Evolutionary conservation across 257 asterid species (phyloP).

Genomic region (Perilla frutescens): DNA sequence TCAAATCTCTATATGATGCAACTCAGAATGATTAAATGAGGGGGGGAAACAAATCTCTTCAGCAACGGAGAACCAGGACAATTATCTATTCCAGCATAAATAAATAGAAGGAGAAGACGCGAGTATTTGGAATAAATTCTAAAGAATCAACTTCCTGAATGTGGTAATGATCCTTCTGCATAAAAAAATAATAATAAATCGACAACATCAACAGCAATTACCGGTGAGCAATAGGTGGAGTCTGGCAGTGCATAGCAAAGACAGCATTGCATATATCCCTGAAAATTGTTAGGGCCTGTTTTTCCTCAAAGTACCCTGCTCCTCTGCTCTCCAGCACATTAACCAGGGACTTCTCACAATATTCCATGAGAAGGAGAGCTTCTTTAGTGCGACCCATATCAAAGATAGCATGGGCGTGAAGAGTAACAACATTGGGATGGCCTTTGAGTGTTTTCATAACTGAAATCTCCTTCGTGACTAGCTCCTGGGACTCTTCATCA

Average conservation of each 20-base stretch:
- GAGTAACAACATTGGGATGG: constrained; percentile 87
- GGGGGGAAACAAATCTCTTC: background rate
- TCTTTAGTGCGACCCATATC: constrained; percentile 97
- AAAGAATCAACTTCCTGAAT: background rate
- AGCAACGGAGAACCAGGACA: constrained; percentile 17
- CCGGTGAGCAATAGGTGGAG: constrained; percentile 96
- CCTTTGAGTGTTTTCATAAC: constrained; percentile 93
- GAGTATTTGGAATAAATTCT: background rate
- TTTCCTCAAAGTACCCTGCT: constrained; percentile 93
- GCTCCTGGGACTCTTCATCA: constrained; percentile 82
- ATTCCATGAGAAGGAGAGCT: constrained; percentile 94
- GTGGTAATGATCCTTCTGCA: background rate
- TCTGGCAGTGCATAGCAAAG: constrained; percentile 93
- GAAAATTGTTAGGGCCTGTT: constrained; percentile 74
- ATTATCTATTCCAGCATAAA: constrained; percentile 4
- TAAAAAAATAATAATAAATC: background rate
- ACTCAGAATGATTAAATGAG: too few relatives aligned
- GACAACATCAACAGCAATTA: constrained; percentile 41
- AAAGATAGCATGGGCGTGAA: constrained; percentile 70
- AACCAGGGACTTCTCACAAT: constrained; percentile 87
- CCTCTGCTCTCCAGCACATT: constrained; percentile 90
- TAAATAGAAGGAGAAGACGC: constrained; percentile 15
- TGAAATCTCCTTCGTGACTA: constrained; percentile 78
- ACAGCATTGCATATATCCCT: constrained; percentile 91
- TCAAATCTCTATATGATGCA: constrained; percentile 70